These are phyloP conservation scores for Polymyxa betae DNA, from an alignment of 208 protist genomes.

Conservation along the genomic window DNA sequence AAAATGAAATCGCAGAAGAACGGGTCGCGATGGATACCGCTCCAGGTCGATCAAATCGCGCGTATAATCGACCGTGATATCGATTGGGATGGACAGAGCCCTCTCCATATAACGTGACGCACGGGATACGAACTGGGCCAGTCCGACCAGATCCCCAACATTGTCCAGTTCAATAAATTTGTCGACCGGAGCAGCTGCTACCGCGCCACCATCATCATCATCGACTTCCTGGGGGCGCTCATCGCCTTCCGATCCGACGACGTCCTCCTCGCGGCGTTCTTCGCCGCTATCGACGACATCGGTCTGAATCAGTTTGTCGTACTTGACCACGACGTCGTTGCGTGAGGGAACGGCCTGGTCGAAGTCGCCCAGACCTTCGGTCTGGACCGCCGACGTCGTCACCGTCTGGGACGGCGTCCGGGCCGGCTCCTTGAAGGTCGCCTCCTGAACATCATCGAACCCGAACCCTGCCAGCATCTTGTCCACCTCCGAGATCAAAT, in stretches of 20 bases:
- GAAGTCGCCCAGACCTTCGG: not conserved
- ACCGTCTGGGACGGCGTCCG: not conserved
- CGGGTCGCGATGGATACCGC: not conserved
- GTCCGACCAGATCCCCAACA: not conserved
- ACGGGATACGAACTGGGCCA: not conserved
- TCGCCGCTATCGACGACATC: conserved; percentile 41
- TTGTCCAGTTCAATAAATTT: not conserved
- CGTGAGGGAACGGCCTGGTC: not conserved
- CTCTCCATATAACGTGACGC: not conserved
- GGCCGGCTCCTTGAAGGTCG: not conserved
- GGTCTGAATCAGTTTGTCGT: conserved; percentile 45
- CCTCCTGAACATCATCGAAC: not conserved
- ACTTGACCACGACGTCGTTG: not conserved
- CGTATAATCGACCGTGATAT: not conserved
- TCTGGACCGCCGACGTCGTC: not conserved
- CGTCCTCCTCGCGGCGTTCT: too few relatives aligned
- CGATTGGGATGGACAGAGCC: not conserved
- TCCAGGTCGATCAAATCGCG: not conserved
- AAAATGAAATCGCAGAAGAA: not conserved
- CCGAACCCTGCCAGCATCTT: conserved; percentile 24
- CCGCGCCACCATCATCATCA: not conserved
- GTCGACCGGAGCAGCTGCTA: not conserved
- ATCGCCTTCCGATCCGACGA: too few relatives aligned
- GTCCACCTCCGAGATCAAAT: not conserved
- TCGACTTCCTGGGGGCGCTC: too few relatives aligned